These are phyloP conservation scores for Fusarium anguioides DNA, from an alignment of 2,329 filamentous ascomycete species.

Conservation along the genomic window DNA sequence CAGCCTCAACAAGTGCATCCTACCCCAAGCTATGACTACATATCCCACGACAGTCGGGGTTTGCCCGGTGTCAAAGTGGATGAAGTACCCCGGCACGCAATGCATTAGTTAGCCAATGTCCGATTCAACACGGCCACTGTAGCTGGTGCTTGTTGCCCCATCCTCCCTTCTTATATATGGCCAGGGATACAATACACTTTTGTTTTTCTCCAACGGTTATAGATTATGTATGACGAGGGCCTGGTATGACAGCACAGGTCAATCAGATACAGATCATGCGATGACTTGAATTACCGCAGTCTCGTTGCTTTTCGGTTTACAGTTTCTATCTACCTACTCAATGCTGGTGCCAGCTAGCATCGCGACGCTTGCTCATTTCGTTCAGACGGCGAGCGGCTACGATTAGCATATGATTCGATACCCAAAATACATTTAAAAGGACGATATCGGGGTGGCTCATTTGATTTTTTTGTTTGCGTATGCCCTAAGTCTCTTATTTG, in stretches of 20 bases:
- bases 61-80: slow-evolving; percentile 49
- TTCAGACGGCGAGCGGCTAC: slow-evolving; percentile 17
- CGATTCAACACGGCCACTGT: background rate
- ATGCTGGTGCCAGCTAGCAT: slow-evolving; percentile 7
- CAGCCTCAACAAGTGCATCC: slow-evolving; percentile 45
- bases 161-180: background rate
- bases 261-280: slow-evolving; percentile 18
- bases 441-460: slow-evolving; percentile 22
- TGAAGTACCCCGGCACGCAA: slow-evolving; percentile 42
- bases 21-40: slow-evolving; percentile 51
- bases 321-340: slow-evolving; percentile 3
- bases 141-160: background rate
- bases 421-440: slow-evolving; percentile 32
- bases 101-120: slow-evolving; percentile 38
- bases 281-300: slow-evolving; percentile 11
- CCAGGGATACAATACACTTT: slow-evolving; percentile 10
- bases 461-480: slow-evolving; percentile 36
- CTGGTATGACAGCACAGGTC: slow-evolving; percentile 49
- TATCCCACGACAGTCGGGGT: slow-evolving; percentile 49
- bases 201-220: slow-evolving; percentile 32
- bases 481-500: slow-evolving; percentile 11
- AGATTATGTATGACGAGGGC: slow-evolving; percentile 41
- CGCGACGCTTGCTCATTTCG: slow-evolving; percentile 19
- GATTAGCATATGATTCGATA: slow-evolving; percentile 33
- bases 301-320: slow-evolving; percentile 18